phyloP scores from a whole-genome alignment of 169 alveolate genomes.

The Cryptosporidium meleagridis region DNA sequence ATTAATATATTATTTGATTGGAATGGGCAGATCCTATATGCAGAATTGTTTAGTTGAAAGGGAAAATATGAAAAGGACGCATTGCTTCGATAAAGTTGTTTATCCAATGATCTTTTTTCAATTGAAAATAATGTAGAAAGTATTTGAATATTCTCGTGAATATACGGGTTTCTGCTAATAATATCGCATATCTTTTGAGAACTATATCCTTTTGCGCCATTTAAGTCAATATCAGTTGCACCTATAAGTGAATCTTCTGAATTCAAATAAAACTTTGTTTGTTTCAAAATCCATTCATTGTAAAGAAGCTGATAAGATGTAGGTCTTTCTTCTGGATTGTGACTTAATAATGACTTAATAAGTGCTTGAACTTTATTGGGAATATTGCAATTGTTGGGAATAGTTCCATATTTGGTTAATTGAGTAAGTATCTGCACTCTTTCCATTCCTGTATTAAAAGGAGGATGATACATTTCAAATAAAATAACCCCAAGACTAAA shows the following conservation, averaged over 20 bases:
- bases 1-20: slow-evolving; percentile 11
- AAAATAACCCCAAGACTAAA: slow-evolving; percentile 87
- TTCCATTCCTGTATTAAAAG: slow-evolving; percentile 86
- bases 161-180: slow-evolving; percentile 45
- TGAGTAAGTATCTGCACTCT: slow-evolving; percentile 74
- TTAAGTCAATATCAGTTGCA: neutral
- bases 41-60: slow-evolving; percentile 4
- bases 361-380: slow-evolving; percentile 17
- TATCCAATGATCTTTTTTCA: slow-evolving; percentile 51
- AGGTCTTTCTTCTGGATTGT: slow-evolving; percentile 59
- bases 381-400: slow-evolving; percentile 57
- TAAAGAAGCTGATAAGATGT: slow-evolving; percentile 71
- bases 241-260: neutral
- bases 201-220: slow-evolving; percentile 1
- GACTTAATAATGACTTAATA: slow-evolving; percentile 41
- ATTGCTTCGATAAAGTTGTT: neutral
- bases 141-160: slow-evolving; percentile 40
- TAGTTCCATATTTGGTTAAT: slow-evolving; percentile 6
- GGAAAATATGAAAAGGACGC: slow-evolving; percentile 25
- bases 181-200: slow-evolving; percentile 45
- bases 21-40: neutral
- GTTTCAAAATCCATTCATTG: slow-evolving; percentile 69
- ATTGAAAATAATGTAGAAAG: slow-evolving; percentile 43
- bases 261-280: slow-evolving; percentile 29
- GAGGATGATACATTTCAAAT: slow-evolving; percentile 87